These are phyloP conservation scores for Tetrahymena elliotti DNA, from an alignment of 73 alveolate genomes.

Conservation along the genomic window DNA sequence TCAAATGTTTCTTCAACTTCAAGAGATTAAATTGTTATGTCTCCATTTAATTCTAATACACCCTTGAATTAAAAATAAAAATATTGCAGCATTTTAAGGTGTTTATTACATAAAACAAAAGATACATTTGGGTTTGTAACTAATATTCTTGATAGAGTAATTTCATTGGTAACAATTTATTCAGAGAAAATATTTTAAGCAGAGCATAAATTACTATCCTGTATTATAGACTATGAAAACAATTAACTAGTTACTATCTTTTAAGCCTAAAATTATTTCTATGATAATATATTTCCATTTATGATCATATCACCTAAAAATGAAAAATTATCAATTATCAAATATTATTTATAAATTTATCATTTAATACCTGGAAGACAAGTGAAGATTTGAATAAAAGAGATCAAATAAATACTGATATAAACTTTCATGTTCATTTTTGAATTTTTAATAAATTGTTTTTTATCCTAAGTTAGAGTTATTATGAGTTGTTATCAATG, in stretches of 20 bases:
- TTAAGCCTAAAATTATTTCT: background rate
- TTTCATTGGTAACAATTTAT: background rate
- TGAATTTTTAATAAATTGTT: background rate
- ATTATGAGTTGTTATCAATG: no score
- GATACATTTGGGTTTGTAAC: background rate
- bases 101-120: background rate
- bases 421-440: background rate
- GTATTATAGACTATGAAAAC: background rate
- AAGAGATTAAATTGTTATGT: background rate
- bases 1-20: background rate
- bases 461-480: background rate
- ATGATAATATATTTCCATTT: background rate
- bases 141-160: background rate
- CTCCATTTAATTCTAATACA: background rate
- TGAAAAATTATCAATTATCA: background rate
- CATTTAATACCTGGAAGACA: background rate
- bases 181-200: background rate
- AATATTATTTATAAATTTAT: background rate
- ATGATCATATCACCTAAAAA: background rate
- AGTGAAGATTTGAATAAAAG: background rate
- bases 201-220: background rate
- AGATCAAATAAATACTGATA: background rate
- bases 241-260: background rate
- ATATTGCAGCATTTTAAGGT: background rate
- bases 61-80: background rate